Conservation (phyloP, 495 filamentous ascomycete genomes). For the Penicillium verhagenii region DNA sequence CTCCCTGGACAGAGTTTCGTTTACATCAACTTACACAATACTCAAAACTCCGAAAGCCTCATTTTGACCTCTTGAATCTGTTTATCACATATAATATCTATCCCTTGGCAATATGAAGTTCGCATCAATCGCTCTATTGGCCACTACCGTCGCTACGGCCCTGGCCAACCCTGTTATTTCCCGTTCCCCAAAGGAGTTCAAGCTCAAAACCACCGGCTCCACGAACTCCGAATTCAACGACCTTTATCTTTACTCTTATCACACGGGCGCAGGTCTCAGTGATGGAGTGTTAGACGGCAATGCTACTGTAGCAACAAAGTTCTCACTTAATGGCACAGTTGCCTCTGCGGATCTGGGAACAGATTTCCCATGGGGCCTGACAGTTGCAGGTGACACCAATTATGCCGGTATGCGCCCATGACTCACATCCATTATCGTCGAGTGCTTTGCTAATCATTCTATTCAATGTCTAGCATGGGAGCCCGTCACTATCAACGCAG, state of each 20-base stretch:
- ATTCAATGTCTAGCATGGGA: constrained; percentile 34
- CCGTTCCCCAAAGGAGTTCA: constrained; percentile 31
- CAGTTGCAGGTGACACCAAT: constrained; percentile 21
- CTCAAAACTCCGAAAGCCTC: background rate
- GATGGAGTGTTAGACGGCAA: constrained; percentile 42
- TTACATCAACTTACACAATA: too few species aligned
- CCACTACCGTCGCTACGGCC: constrained; percentile 25
- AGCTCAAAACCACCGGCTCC: constrained; percentile 42
- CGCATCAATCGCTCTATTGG: constrained; percentile 28
- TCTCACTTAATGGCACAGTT: constrained; percentile 43
- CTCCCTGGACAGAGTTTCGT: background rate
- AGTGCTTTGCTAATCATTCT: background rate
- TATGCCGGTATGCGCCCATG: constrained; percentile 21
- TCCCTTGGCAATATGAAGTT: constrained; percentile 43
- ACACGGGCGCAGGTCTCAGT: constrained; percentile 47
- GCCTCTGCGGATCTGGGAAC: constrained; percentile 13
- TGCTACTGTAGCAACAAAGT: constrained; percentile 22
- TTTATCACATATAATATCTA: too few species aligned
- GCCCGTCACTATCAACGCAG: constrained; percentile 42
- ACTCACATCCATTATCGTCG: background rate
- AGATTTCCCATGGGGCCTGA: constrained; percentile 36
- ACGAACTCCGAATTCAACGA: constrained; percentile 33
- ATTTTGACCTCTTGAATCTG: too few species aligned
- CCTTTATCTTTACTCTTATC: constrained; percentile 48
- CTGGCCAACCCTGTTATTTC: constrained; percentile 20